Percentiles rank a stretch among this genome's conserved stretches.
phyloP scores from a whole-genome alignment of 75 land plant species.

The Pinus taeda region DNA sequence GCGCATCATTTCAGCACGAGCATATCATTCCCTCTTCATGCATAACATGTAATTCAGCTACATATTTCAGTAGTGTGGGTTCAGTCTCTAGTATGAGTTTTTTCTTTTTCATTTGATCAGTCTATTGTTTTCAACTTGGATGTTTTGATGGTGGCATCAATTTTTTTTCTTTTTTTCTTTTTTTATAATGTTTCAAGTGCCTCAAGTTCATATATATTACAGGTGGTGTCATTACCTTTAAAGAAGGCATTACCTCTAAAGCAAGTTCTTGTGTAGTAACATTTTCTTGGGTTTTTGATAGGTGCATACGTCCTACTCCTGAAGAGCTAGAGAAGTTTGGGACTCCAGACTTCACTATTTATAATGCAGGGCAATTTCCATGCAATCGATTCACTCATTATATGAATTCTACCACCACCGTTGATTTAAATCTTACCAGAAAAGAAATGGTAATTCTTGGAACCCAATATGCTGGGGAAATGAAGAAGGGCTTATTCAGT shows the following conservation, averaged over 20 bases:
- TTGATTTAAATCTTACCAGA: constrained; percentile 41
- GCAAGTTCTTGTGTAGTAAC: not conserved
- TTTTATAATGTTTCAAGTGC: not conserved
- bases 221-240: too few relatives aligned
- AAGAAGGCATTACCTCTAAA: not conserved
- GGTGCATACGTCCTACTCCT: constrained; percentile 57
- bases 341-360: constrained; percentile 49
- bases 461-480: constrained; percentile 53
- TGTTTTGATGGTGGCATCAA: not conserved
- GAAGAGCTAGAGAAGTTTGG: constrained; percentile 55
- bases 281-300: constrained; percentile 10
- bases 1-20: constrained; percentile 47
- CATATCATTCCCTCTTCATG: constrained; percentile 53
- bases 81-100: constrained; percentile 10
- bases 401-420: constrained; percentile 49
- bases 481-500: constrained; percentile 63
- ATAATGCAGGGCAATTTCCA: constrained; percentile 50
- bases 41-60: constrained; percentile 37
- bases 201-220: not conserved
- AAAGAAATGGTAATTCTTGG: constrained; percentile 53
- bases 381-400: constrained; percentile 53
- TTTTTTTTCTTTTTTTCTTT: not conserved
- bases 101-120: not conserved
- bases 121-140: not conserved
- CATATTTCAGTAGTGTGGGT: not conserved